Conservation (phyloP, 2,329 filamentous ascomycete genomes). For the Aspergillus novoparasiticus region DNA sequence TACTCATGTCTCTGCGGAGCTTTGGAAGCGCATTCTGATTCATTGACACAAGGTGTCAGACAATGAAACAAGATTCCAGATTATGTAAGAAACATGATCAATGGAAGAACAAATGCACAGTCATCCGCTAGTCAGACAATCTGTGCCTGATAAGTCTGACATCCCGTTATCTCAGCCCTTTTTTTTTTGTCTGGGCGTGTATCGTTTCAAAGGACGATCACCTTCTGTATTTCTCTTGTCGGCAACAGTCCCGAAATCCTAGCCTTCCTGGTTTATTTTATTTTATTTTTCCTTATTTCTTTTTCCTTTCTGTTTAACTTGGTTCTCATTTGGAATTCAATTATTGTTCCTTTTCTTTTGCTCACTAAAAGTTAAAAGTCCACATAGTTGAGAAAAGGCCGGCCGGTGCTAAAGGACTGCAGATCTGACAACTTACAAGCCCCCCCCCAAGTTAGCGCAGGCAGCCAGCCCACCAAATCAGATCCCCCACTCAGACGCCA, state of each 20-base stretch:
- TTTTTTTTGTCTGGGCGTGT: not conserved
- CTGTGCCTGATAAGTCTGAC: not conserved
- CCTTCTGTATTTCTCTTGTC: not conserved
- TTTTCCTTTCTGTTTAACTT: not conserved
- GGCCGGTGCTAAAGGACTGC: conserved; percentile 4
- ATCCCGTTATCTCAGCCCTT: not conserved
- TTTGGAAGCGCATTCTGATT: not conserved
- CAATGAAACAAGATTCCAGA: conserved; percentile 1
- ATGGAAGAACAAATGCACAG: not conserved
- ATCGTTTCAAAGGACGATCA: not conserved
- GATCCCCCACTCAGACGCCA: not conserved
- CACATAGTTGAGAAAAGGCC: no score
- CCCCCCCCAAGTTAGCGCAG: conserved; percentile 13
- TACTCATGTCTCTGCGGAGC: not conserved
- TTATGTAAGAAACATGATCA: not conserved
- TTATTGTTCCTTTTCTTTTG: not conserved
- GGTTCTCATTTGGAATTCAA: not conserved
- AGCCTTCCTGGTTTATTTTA: not conserved
- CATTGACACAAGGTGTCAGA: not conserved
- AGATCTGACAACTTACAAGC: conserved; percentile 11
- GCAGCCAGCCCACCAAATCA: conserved; percentile 1
- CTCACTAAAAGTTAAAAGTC: not conserved
- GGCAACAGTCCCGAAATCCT: not conserved
- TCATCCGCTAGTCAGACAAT: not conserved
- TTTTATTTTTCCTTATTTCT: no score